Base-by-base conservation (phyloP, 331 rosid species). In the Pyracantha coccinea region DNA sequence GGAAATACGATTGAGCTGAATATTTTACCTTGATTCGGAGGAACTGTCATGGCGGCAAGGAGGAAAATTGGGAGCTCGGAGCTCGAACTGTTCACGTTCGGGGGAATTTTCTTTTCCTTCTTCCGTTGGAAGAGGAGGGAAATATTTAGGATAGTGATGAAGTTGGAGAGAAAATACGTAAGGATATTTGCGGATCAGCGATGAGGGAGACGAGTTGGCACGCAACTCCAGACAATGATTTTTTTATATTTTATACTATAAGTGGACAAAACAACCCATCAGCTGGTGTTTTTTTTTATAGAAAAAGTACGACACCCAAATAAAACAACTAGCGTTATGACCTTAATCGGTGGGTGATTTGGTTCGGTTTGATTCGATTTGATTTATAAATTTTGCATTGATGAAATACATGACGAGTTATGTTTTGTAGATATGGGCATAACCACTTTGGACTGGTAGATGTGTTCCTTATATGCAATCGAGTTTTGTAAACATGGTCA, bases 21-120 rank as follows among this genome's bases (percentile, higher is more conserved):
- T 38, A 38, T 38, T 38, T 38, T 2, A 72, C 76, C 76, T 72
- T 72, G 76, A 58, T 35, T 58, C 25, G 76, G 14, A 57, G 68
- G 69, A 41, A 61, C 14, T 17, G 68, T 73, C 77, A 73, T 60
- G 77, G 57, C 17, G 3, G 8, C 17, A 2, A 50, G 20, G 20
- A 50, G 20, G 55, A 6, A 16, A 16, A 5, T 50, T 16, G 20
- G 55, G 20, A 16, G 20, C 55, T 50, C 20, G 20, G 55, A 50
- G 20, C 8, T 50, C 20, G 9, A 47, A 16, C n/a, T 0, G 54
- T 2, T 47, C 8, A 57, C 44, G 44, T 35, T 35, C 44, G 44
- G 44, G 44, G 44, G 4, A 35, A 35, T 2, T 35, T 35, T 35
- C 13, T 35, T 35, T 35, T 9, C 44, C 44, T 35, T 35, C 9